Evolutionary conservation across 805 yeast genomes (phyloP).

Genomic region (Maudiozyma serrabonitensis): DNA sequence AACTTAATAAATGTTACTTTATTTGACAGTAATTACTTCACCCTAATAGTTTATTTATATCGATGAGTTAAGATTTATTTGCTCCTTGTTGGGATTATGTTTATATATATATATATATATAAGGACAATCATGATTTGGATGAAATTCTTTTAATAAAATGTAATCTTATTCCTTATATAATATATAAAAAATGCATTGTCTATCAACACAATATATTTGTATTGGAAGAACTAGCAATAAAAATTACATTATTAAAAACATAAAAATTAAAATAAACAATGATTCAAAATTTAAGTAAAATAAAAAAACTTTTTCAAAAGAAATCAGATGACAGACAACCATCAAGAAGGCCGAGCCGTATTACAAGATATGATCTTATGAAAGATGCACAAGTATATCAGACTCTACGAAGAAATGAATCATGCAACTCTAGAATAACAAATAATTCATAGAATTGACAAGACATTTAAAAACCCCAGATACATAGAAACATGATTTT

Average conservation of each 20-base stretch:
- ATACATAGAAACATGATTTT: too few species aligned
- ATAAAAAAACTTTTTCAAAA: background rate
- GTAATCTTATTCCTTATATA: too few species aligned
- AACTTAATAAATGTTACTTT: background rate
- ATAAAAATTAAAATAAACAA: background rate
- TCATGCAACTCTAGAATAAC: background rate
- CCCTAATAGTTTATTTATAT: too few species aligned
- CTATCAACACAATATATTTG: too few species aligned
- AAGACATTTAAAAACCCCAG: too few species aligned
- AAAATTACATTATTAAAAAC: background rate
- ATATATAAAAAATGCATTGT: too few species aligned
- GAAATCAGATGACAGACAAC: background rate
- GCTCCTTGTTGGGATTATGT: too few species aligned
- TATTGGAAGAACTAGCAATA: too few species aligned
- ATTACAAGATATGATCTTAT: constrained; percentile 3
- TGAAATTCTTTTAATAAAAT: too few species aligned
- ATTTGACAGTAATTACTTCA: background rate
- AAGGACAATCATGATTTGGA: too few species aligned
- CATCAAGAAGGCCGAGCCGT: background rate
- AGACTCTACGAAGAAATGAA: background rate
- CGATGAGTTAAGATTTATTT: too few species aligned
- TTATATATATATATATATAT: too few species aligned
- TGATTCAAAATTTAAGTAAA: background rate
- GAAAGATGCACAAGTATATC: background rate
- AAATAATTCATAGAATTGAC: background rate